Conservation (phyloP, 2,329 filamentous ascomycete genomes). For the Arthrobotrys pseudoclavata region DNA sequence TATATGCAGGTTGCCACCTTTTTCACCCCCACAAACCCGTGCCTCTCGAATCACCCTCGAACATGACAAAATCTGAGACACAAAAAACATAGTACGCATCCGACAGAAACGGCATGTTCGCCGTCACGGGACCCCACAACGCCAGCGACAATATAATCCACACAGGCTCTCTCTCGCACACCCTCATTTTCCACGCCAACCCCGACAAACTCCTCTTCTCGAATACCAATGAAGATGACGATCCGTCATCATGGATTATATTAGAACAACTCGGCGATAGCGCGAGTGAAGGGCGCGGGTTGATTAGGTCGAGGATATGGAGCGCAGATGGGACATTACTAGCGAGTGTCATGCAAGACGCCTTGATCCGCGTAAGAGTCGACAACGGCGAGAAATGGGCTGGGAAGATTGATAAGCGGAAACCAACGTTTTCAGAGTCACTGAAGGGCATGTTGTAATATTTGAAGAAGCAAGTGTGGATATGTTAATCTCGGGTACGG, state of each 20-base stretch:
- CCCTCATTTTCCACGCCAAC: constrained; percentile 56
- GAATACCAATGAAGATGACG: neutral
- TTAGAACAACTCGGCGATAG: constrained; percentile 54
- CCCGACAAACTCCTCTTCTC: constrained; percentile 50
- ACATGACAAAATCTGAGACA: neutral
- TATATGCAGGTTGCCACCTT: constrained; percentile 8
- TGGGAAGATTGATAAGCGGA: constrained; percentile 29
- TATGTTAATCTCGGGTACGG: neutral
- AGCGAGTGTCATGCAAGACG: constrained; percentile 50
- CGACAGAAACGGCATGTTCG: constrained; percentile 57
- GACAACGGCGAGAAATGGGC: constrained; percentile 11
- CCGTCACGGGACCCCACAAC: constrained; percentile 51
- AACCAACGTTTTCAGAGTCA: constrained; percentile 43
- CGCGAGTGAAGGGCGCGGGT: constrained; percentile 53
- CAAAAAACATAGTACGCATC: constrained; percentile 44
- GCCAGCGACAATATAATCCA: constrained; percentile 51
- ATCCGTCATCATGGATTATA: constrained; percentile 33
- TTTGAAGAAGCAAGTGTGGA: neutral
- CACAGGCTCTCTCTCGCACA: constrained; percentile 56
- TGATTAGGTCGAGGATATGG: constrained; percentile 56
- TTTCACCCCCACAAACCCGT: constrained; percentile 12
- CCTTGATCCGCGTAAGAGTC: constrained; percentile 47
- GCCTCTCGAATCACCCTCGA: neutral
- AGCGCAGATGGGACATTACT: constrained; percentile 48
- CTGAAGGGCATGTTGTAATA: constrained; percentile 49